Evolutionary conservation across 2,329 filamentous ascomycete genomes (phyloP).

Genomic region (Pestalotiopsis sp.): DNA sequence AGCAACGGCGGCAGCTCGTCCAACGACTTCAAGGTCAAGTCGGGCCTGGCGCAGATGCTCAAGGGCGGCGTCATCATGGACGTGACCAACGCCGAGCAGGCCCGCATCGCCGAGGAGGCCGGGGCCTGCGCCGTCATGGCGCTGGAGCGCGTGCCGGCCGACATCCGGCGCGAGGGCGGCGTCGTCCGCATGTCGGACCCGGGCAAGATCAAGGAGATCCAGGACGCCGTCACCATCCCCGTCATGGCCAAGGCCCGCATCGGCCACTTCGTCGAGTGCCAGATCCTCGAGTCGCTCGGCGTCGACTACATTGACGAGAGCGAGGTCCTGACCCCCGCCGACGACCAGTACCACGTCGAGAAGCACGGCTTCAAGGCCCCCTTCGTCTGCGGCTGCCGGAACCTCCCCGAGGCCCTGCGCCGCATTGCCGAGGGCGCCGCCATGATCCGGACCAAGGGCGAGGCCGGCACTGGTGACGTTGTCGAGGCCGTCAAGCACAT

Average conservation of each 20-base stretch:
- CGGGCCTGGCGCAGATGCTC: constrained; percentile 93
- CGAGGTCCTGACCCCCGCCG: constrained; percentile 94
- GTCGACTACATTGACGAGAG: constrained; percentile 99
- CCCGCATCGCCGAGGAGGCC: constrained; percentile 95
- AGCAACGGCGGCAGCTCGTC: constrained; percentile 23
- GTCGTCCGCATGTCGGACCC: constrained; percentile 98
- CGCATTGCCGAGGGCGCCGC: constrained; percentile 91
- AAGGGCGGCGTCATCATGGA: constrained; percentile 99
- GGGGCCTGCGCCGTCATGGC: constrained; percentile 98
- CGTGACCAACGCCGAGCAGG: constrained; percentile 89
- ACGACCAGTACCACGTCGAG: constrained; percentile 87
- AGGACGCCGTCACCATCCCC: constrained; percentile 91
- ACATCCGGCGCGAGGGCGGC: constrained; percentile 89
- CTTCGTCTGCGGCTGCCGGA: constrained; percentile 95
- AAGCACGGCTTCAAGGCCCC: constrained; percentile 81
- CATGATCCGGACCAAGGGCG: constrained; percentile 99
- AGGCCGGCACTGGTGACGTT: constrained; percentile 95
- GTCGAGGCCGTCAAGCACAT: constrained; percentile 97
- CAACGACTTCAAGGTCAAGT: constrained; percentile 80
- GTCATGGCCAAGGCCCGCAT: constrained; percentile 99
- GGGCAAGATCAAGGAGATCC: constrained; percentile 91
- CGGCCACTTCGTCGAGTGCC: constrained; percentile 97
- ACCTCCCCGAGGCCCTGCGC: constrained; percentile 89
- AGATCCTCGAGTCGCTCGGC: constrained; percentile 92
- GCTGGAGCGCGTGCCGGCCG: constrained; percentile 93